Conservation (phyloP, 768 basidiomycete species). For the Pholiota molesta region DNA sequence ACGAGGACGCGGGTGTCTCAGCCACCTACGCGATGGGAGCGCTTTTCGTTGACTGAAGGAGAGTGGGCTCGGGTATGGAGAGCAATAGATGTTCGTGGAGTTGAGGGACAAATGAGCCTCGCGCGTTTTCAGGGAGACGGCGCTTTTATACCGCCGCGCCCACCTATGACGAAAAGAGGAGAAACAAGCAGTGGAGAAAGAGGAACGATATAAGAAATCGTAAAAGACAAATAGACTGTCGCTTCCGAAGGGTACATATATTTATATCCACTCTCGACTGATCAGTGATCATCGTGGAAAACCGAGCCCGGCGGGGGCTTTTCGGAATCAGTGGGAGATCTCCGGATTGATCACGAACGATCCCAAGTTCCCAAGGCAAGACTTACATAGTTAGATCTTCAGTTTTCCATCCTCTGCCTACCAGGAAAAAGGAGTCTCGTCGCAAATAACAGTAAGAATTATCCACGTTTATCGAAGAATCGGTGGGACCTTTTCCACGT, state of each 20-base stretch:
- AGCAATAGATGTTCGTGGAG: background rate
- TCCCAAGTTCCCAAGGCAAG: slow-evolving; percentile 17
- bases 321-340: slow-evolving; percentile 43
- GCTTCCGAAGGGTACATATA: slow-evolving; percentile 30
- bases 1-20: slow-evolving; percentile 22
- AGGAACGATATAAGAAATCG: slow-evolving; percentile 22
- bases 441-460: background rate
- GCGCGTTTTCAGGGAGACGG: slow-evolving; percentile 1
- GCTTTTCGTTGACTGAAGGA: background rate
- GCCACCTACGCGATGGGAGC: slow-evolving; percentile 17
- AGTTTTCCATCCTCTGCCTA: background rate
- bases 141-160: slow-evolving; percentile 13
- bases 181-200: slow-evolving; percentile 25
- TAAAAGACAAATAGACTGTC: slow-evolving; percentile 31
- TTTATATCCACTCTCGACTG: slow-evolving; percentile 19
- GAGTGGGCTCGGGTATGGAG: background rate
- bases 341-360: slow-evolving; percentile 35
- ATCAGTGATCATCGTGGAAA: slow-evolving; percentile 43
- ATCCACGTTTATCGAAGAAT: slow-evolving; percentile 1
- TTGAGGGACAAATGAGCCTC: background rate
- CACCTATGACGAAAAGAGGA: slow-evolving; percentile 21
- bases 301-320: slow-evolving; percentile 34
- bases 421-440: background rate
- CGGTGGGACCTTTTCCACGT: slow-evolving; percentile 30
- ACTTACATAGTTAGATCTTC: background rate